Evolutionary conservation across 164 flowering plant species (phyloP).

Genomic region (Annona squamosa): DNA sequence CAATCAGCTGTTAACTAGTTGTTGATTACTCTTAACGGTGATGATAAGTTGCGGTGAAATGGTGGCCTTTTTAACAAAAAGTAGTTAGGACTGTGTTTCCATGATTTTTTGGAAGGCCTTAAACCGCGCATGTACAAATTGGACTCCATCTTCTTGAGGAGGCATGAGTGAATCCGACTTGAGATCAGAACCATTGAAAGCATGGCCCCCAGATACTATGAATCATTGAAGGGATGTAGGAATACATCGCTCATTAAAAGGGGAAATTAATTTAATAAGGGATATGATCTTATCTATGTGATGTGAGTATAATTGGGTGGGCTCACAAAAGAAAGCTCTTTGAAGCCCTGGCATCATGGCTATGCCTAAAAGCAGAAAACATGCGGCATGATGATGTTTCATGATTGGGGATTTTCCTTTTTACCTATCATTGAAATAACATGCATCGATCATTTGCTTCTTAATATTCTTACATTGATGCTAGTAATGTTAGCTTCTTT

Average conservation of each 20-base stretch:
- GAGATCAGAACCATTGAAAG: background rate
- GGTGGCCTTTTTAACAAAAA: background rate
- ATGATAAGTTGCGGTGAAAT: slow-evolving; percentile 3
- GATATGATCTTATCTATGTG: too few relatives aligned
- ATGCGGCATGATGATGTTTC: background rate
- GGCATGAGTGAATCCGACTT: background rate
- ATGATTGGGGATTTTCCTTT: background rate
- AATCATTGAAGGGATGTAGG: background rate
- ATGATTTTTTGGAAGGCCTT: background rate
- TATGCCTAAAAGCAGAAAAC: background rate
- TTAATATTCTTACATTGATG: background rate
- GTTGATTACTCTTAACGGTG: slow-evolving; percentile 20
- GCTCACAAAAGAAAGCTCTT: too few relatives aligned
- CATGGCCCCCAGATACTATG: background rate
- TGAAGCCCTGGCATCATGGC: background rate
- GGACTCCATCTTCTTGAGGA: background rate
- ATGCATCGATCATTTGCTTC: background rate
- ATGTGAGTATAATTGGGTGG: too few relatives aligned
- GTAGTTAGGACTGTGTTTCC: background rate
- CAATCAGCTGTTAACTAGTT: slow-evolving; percentile 25
- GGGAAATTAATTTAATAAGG: background rate
- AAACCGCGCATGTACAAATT: background rate
- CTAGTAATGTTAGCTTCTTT: background rate
- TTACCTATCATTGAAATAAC: slow-evolving; percentile 1
- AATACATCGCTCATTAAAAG: background rate